phyloP scores from a whole-genome alignment of 2,329 filamentous ascomycete species.

The Aciculosporium take region DNA sequence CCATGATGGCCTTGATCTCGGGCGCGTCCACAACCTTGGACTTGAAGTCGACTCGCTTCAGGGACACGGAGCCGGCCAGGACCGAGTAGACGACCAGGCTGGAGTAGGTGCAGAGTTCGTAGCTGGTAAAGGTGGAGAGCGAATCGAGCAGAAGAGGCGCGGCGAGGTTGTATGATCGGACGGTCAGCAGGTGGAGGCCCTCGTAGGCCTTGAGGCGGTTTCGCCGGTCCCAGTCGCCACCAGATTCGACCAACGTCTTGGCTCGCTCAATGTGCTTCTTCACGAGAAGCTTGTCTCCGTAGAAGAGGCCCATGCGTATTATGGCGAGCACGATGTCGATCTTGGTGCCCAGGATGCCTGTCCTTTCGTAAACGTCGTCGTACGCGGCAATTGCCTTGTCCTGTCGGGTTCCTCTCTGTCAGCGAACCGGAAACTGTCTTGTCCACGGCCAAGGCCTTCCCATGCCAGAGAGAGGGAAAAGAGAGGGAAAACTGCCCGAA shows the following conservation, averaged over 20 bases:
- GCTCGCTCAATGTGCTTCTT: conserved; percentile 91
- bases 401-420: conserved; percentile 28
- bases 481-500: background rate
- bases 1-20: conserved; percentile 94
- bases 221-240: conserved; percentile 95
- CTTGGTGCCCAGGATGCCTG: conserved; percentile 89
- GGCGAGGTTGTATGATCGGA: conserved; percentile 78
- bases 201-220: conserved; percentile 99
- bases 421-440: background rate
- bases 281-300: conserved; percentile 79
- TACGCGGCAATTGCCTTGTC: conserved; percentile 88
- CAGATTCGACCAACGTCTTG: conserved; percentile 78
- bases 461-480: background rate
- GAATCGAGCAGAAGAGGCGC: conserved; percentile 92
- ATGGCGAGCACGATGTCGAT: conserved; percentile 95
- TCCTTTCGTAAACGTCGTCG: conserved; percentile 92
- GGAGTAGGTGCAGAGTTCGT: conserved; percentile 95
- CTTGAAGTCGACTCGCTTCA: conserved; percentile 98
- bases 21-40: conserved; percentile 96
- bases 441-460: background rate
- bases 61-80: conserved; percentile 79
- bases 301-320: conserved; percentile 91
- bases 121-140: conserved; percentile 94
- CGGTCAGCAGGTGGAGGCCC: conserved; percentile 80
- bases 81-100: conserved; percentile 91